A percentile compares a stretch with the other conserved stretches of the same genome.
Evolutionary conservation across 345 rosid genomes (phyloP).

Genomic region (Firmiana major): DNA sequence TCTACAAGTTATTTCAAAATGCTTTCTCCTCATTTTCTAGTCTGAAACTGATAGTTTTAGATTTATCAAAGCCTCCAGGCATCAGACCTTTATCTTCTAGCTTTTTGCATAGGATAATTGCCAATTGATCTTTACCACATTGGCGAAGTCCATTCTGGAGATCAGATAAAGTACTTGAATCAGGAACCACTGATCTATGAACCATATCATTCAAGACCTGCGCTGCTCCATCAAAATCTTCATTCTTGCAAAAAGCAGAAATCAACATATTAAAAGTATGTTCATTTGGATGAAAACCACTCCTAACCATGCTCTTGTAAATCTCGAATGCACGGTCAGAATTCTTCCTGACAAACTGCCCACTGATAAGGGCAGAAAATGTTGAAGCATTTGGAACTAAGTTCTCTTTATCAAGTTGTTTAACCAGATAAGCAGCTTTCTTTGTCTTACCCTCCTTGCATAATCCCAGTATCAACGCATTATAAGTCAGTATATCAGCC

Average conservation of each 20-base stretch:
- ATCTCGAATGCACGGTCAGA: conserved; percentile 66
- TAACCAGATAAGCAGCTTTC: conserved; percentile 76
- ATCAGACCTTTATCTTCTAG: conserved; percentile 37
- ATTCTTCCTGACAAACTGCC: conserved; percentile 68
- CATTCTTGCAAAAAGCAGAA: conserved; percentile 47
- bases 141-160: conserved; percentile 45
- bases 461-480: conserved; percentile 71
- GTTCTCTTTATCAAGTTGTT: conserved; percentile 63
- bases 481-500: conserved; percentile 70
- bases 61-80: conserved; percentile 31
- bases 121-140: conserved; percentile 51
- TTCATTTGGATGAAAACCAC: conserved; percentile 59
- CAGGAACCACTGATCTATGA: conserved; percentile 43
- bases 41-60: conserved; percentile 7
- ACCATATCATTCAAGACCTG: conserved; percentile 58
- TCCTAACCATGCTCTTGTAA: conserved; percentile 66
- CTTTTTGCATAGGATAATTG: conserved; percentile 32
- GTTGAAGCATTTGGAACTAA: conserved; percentile 76
- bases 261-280: conserved; percentile 44
- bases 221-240: conserved; percentile 67
- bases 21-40: neutral
- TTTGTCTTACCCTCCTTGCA: conserved; percentile 90
- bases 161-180: conserved; percentile 32
- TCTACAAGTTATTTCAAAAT: neutral
- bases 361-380: conserved; percentile 68